A percentile compares a stretch with the other conserved stretches of the same genome.
These are phyloP conservation scores for Trichoderma guizhouense DNA, from an alignment of 2,329 filamentous ascomycete genomes.

Conservation along the genomic window DNA sequence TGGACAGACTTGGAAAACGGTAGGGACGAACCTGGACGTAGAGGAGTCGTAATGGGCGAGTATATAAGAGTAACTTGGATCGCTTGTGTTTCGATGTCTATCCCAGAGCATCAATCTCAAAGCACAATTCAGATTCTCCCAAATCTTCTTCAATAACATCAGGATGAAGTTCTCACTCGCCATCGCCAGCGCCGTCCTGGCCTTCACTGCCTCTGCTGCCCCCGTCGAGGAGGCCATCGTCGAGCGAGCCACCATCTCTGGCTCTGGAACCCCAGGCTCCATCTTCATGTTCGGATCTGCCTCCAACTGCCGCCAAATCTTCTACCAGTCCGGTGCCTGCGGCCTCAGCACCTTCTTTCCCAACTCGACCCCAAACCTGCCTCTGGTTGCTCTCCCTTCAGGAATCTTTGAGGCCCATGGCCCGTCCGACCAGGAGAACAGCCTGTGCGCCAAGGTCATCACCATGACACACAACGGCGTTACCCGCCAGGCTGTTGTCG, in stretches of 20 bases:
- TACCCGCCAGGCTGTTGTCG: conserved; percentile 15
- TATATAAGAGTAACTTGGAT: not conserved
- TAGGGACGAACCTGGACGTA: not conserved
- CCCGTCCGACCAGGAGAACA: conserved; percentile 12
- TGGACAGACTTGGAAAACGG: not conserved
- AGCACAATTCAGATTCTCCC: not conserved
- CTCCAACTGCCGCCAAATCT: conserved; percentile 10
- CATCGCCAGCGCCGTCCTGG: conserved; percentile 1
- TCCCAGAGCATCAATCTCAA: not conserved
- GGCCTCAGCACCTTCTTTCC: conserved; percentile 21
- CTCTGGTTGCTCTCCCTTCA: conserved; percentile 17
- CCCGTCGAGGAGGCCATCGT: not conserved
- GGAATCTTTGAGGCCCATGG: conserved; percentile 10
- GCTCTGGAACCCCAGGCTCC: conserved; percentile 16
- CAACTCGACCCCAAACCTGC: conserved; percentile 13
- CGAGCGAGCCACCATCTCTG: conserved; percentile 2
- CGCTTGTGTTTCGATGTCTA: not conserved
- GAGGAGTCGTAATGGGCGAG: not conserved
- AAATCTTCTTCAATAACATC: not conserved
- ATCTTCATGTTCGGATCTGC: conserved; percentile 18
- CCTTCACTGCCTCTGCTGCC: conserved; percentile 12
- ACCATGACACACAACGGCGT: conserved; percentile 20
- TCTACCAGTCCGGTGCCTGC: conserved; percentile 19
- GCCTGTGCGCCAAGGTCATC: conserved; percentile 20
- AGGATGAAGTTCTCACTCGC: conserved; percentile 17